Conservation (phyloP, 345 rosid species). For the Fremontodendron californicum region DNA sequence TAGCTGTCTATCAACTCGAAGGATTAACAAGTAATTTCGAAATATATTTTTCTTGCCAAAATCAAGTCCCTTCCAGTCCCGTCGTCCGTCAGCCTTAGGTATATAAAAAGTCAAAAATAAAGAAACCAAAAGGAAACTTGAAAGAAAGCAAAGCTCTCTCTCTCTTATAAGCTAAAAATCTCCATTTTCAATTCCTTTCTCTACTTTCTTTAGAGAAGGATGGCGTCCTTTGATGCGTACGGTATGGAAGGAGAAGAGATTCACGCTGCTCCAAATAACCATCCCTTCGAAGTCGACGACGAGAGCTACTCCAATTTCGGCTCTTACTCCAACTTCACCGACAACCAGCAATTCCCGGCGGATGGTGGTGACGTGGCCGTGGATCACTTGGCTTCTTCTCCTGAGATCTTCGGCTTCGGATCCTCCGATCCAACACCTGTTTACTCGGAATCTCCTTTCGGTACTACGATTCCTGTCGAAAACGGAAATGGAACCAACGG, state of each 20-base stretch:
- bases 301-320: conserved; percentile 38
- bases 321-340: conserved; percentile 46
- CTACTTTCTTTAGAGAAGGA: neutral
- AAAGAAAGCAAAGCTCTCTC: neutral
- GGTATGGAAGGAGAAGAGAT: conserved; percentile 39
- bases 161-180: neutral
- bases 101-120: conserved; percentile 5
- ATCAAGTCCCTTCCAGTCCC: conserved; percentile 1
- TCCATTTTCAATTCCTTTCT: neutral
- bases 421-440: conserved; percentile 42
- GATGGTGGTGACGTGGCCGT: conserved; percentile 40
- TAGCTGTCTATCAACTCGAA: neutral
- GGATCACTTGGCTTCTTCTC: conserved; percentile 39
- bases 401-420: conserved; percentile 47
- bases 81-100: conserved; percentile 2
- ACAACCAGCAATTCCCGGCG: conserved; percentile 26
- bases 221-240: conserved; percentile 53
- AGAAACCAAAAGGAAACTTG: neutral
- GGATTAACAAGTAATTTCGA: neutral
- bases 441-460: conserved; percentile 48
- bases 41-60: neutral
- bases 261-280: conserved; percentile 27
- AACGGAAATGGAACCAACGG: conserved; percentile 51
- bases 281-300: conserved; percentile 34
- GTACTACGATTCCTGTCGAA: conserved; percentile 37